Percentiles rank a stretch among this genome's conserved stretches.
Conservation (phyloP, 441 rosid species). For the Pelargonium citronellum region DNA sequence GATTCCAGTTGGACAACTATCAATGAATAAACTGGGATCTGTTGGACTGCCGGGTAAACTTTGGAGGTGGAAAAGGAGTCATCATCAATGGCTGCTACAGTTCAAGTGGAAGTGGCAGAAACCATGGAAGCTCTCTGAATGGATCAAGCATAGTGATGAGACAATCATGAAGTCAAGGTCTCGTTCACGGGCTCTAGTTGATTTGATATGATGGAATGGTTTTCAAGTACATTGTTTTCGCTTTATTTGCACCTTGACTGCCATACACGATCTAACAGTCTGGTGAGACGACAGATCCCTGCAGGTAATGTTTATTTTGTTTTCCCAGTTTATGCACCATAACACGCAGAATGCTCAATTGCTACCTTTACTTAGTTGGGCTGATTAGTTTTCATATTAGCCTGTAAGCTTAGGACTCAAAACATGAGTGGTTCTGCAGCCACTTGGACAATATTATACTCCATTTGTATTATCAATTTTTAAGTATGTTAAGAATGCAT, state of each 20-base stretch:
- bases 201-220: constrained; percentile 28
- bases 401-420: not conserved
- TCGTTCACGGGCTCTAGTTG: constrained; percentile 30
- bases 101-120: constrained; percentile 80
- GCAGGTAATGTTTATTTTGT: constrained; percentile 29
- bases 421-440: not conserved
- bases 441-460: not conserved
- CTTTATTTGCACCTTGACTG: constrained; percentile 23
- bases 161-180: constrained; percentile 52
- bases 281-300: constrained; percentile 15
- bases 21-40: constrained; percentile 42
- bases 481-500: not conserved
- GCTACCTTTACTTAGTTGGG: not conserved
- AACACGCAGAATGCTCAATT: not conserved
- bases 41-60: constrained; percentile 52
- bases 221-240: constrained; percentile 17
- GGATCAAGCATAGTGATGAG: constrained; percentile 65
- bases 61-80: constrained; percentile 80
- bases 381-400: not conserved
- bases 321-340: not conserved
- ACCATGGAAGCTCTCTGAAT: constrained; percentile 77
- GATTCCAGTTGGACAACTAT: constrained; percentile 41
- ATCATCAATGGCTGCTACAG: constrained; percentile 70
- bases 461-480: not conserved
- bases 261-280: constrained; percentile 17